Evolutionary conservation across 108 stramenopile species (phyloP).

Genomic region (Poteriospumella lacustris): DNA sequence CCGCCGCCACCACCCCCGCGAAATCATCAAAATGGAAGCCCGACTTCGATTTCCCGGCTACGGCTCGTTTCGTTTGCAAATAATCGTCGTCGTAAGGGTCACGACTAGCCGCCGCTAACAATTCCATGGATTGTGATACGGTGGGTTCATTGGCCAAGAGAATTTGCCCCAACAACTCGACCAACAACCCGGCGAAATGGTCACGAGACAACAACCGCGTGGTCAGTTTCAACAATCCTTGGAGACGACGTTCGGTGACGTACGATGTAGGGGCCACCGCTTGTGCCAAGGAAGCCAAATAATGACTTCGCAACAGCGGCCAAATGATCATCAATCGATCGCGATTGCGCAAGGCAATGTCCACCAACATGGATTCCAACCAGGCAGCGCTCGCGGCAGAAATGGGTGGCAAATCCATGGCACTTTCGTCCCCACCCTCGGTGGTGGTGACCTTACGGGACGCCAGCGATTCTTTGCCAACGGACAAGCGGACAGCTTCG

Average conservation of each 20-base stretch:
- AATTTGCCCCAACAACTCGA: neutral
- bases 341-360: slow-evolving; percentile 12
- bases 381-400: slow-evolving; percentile 11
- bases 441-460: no score
- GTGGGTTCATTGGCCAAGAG: neutral
- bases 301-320: slow-evolving; percentile 1
- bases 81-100: no score
- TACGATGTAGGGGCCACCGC: neutral
- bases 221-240: neutral
- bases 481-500: no score
- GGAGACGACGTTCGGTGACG: neutral
- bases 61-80: no score
- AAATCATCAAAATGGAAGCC: neutral
- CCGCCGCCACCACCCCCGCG: neutral
- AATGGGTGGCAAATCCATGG: neutral
- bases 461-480: no score
- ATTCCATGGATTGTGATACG: no score
- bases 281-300: neutral
- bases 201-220: neutral
- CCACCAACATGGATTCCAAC: slow-evolving; percentile 20
- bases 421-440: no score
- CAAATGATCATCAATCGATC: slow-evolving; percentile 1
- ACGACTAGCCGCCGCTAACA: no score
- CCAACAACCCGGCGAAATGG: neutral
- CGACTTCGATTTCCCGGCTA: no score